A percentile compares a stretch with the other conserved stretches of the same genome.
phyloP scores from a whole-genome alignment of 345 rosid species.

The Aquilaria malaccensis region DNA sequence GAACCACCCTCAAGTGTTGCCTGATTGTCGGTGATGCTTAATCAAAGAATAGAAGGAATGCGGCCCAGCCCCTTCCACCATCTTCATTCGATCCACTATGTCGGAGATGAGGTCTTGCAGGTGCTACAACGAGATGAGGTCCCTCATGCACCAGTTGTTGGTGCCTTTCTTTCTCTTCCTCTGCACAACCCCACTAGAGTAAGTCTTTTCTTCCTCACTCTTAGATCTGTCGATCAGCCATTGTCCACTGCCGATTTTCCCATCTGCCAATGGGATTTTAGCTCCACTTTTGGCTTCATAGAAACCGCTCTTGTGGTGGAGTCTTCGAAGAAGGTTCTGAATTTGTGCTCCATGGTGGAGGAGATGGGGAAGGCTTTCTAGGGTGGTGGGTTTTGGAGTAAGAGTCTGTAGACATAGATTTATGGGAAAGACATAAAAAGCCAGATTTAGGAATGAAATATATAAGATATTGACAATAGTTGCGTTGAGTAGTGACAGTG shows the following conservation, averaged over 20 bases:
- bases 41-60: too few relatives aligned
- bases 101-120: too few relatives aligned
- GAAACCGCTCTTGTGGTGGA: slow-evolving; percentile 5
- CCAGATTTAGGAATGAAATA: slow-evolving; percentile 96
- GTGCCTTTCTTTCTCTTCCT: slow-evolving; percentile 29
- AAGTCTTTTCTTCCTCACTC: slow-evolving; percentile 42
- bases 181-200: slow-evolving; percentile 32
- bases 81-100: too few relatives aligned
- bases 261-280: not conserved
- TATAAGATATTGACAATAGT: slow-evolving; percentile 88
- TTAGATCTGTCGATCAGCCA: slow-evolving; percentile 48
- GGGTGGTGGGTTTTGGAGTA: slow-evolving; percentile 35
- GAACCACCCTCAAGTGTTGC: too few relatives aligned
- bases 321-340: slow-evolving; percentile 13
- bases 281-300: slow-evolving; percentile 3
- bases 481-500: slow-evolving; percentile 39
- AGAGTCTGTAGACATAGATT: slow-evolving; percentile 77
- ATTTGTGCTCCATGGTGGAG: slow-evolving; percentile 79
- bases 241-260: slow-evolving; percentile 9
- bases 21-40: too few relatives aligned
- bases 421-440: slow-evolving; percentile 93
- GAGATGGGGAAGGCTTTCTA: slow-evolving; percentile 77
- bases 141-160: slow-evolving; percentile 40
- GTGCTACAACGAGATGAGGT: slow-evolving; percentile 23
- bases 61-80: too few relatives aligned